Evolutionary conservation across 352 stramenopile genomes (phyloP), one percentile per base, ranked within the genome.

Genomic region (Globisporangium paroecandrum): DNA sequence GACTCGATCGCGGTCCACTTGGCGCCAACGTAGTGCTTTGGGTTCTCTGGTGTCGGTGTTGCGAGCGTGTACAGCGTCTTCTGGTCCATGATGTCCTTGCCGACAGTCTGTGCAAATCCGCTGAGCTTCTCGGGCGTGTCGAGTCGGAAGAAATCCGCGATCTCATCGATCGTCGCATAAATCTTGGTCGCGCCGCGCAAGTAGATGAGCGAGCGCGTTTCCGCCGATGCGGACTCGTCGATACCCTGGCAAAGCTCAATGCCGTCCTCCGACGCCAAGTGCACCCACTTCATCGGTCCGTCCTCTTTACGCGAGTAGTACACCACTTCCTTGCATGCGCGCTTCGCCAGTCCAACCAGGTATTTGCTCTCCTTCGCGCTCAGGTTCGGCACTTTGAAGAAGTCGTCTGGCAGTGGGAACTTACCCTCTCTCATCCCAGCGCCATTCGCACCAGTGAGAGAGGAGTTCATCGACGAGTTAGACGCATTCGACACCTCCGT

Each of bases 1-100:
- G 85, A 94, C 64, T 93, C 84, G 43, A 94, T 73, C 2, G 85
- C 85, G 1, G 81, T 89, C 87, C 87, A 95, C 70, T 93, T 92
- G 64, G 92, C 83, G 1, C 75, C 84, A n/a, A 95, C 84, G 57
- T 85, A 92, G 64, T 95, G 85, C 60, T 91, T 89, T 6, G 87
- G 87, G 68, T 95, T 94, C 5, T 92, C 85, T 3, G 63, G 62
- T 2, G 85, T 89, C 2, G 85, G 87, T 4, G 62, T 70, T 3
- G 83, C 85, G 22, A 95, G 76, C 12, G 87, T 77, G 43, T 91
- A 72, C 25, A 95, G 77, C 54, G 82, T 91, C 69, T 90, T 82
- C 65, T 94, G 83, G 71, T 95, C 87, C 49, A 95, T 70, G 29
- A 93, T 65, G 38, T 95, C 87, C 34, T 89, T 91, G 29, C 84